Evolutionary conservation across 2,329 filamentous ascomycete genomes (phyloP).

Genomic region (Chaetoscypha palmicola): DNA sequence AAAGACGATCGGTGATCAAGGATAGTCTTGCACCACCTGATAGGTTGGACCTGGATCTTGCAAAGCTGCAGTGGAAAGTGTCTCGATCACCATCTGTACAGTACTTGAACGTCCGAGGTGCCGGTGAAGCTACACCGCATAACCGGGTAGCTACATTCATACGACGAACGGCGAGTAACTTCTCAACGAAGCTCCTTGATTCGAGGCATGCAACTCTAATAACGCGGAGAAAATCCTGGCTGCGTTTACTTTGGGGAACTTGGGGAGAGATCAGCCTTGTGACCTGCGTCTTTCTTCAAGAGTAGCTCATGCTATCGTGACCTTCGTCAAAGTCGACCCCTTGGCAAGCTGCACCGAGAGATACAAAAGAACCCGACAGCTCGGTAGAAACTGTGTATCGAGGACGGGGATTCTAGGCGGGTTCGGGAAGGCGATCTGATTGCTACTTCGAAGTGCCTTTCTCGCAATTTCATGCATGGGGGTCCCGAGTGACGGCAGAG

Average conservation of each 20-base stretch:
- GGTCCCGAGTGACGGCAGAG: too few relatives aligned
- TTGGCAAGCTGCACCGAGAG: constrained; percentile 14
- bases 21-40: constrained; percentile 11
- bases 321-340: constrained; percentile 15
- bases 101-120: constrained; percentile 18
- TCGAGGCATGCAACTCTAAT: constrained; percentile 14
- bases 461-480: too few relatives aligned
- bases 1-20: constrained; percentile 6
- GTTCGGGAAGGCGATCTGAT: too few relatives aligned
- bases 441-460: too few relatives aligned
- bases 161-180: constrained; percentile 16
- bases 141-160: constrained; percentile 27
- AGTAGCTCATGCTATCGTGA: constrained; percentile 17
- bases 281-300: constrained; percentile 19
- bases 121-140: constrained; percentile 27
- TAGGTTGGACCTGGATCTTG: constrained; percentile 17
- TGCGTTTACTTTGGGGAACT: neutral
- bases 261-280: constrained; percentile 22
- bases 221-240: constrained; percentile 16
- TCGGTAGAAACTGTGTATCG: too few relatives aligned
- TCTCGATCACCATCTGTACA: constrained; percentile 14
- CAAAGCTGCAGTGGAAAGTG: constrained; percentile 13
- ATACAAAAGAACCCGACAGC: constrained; percentile 18
- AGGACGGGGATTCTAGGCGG: too few relatives aligned
- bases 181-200: constrained; percentile 22